Conservation (phyloP, 495 filamentous ascomycete genomes). For the Neurospora sublineolata region DNA sequence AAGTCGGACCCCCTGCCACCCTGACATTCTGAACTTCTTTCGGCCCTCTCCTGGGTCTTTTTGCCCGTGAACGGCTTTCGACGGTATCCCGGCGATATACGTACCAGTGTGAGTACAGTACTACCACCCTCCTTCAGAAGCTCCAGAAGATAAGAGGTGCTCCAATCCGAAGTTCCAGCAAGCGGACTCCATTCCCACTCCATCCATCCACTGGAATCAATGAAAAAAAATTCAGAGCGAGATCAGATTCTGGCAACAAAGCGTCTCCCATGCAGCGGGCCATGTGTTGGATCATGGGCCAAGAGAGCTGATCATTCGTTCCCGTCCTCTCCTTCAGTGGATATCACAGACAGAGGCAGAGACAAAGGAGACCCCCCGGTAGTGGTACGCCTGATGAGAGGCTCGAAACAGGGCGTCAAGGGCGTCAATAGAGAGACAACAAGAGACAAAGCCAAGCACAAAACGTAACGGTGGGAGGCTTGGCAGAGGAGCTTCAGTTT, state of each 20-base stretch:
- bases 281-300: background rate
- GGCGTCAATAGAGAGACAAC: background rate
- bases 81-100: background rate
- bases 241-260: background rate
- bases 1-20: background rate
- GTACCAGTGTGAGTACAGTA: background rate
- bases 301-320: background rate
- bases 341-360: background rate
- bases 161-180: background rate
- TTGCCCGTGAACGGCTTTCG: background rate
- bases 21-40: background rate
- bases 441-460: background rate
- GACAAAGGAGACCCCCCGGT: background rate
- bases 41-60: background rate
- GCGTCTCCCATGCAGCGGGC: background rate
- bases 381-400: background rate
- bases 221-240: background rate
- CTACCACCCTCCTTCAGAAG: background rate
- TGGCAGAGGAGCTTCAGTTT: background rate
- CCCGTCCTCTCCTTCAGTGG: background rate
- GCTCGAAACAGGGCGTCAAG: background rate
- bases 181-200: background rate
- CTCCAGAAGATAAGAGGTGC: background rate
- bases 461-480: background rate
- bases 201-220: background rate